A percentile compares a stretch with the other conserved stretches of the same genome.
phyloP scores from a whole-genome alignment of 1,284 basidiomycete species.

The Volvariella volvacea region DNA sequence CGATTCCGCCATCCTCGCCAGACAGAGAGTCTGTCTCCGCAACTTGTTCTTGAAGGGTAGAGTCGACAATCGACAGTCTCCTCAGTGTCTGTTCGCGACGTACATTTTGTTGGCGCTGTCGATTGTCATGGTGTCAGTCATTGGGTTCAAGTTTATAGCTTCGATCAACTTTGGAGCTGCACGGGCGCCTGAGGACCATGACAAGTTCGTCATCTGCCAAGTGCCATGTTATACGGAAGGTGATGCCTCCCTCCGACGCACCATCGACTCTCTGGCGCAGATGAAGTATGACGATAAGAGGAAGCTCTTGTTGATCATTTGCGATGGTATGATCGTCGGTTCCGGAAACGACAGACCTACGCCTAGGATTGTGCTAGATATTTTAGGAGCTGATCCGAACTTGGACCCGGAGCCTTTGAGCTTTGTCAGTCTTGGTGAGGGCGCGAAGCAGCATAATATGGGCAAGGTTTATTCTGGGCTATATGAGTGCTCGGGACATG shows the following conservation, averaged over 20 bases:
- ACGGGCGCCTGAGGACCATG: constrained; percentile 90
- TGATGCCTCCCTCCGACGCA: constrained; percentile 79
- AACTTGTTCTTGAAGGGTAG: constrained; percentile 92
- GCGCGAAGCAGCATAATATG: constrained; percentile 96
- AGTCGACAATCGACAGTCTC: constrained; percentile 87
- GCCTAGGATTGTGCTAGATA: constrained; percentile 92
- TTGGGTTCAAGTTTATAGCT: constrained; percentile 97
- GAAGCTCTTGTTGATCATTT: constrained; percentile 91
- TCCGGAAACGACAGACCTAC: constrained; percentile 90
- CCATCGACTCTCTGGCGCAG: constrained; percentile 91
- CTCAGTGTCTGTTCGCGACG: constrained; percentile 87
- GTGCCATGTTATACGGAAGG: constrained; percentile 98
- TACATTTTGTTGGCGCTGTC: constrained; percentile 91
- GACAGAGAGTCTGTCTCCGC: constrained; percentile 85
- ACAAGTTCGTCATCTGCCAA: constrained; percentile 98
- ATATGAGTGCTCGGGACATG: constrained; percentile 92
- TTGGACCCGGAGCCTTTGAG: constrained; percentile 92
- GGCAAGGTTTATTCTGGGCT: constrained; percentile 97
- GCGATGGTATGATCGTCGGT: constrained; percentile 98
- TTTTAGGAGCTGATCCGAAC: constrained; percentile 91
- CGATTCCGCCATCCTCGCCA: constrained; percentile 56
- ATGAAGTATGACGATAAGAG: constrained; percentile 98
- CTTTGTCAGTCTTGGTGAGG: constrained; percentile 92
- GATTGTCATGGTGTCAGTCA: constrained; percentile 90
- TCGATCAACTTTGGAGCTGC: constrained; percentile 84